phyloP scores from a whole-genome alignment of 129 eudicot species.

The Centaurea solstitialis region DNA sequence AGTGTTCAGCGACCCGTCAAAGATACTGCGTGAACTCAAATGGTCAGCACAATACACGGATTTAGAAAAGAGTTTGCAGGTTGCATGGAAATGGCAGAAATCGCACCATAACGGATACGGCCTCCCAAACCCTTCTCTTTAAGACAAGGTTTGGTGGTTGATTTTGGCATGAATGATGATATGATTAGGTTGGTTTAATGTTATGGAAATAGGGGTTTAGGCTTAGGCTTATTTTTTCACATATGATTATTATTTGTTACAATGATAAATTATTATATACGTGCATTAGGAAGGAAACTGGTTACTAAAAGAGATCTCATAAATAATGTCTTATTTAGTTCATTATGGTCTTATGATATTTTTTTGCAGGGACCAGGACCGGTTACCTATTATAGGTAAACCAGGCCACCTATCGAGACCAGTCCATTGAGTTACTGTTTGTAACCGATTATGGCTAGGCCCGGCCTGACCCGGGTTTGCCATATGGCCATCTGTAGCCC shows the following conservation, averaged over 20 bases:
- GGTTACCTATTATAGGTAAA: no score
- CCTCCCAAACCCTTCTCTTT: background rate
- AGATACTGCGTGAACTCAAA: slow-evolving; percentile 65
- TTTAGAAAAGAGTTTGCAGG: slow-evolving; percentile 64
- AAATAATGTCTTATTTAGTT: slow-evolving; percentile 20
- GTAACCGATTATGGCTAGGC: no score
- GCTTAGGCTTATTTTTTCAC: slow-evolving; percentile 28
- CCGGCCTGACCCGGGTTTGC: no score
- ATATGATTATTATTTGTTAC: slow-evolving; percentile 11
- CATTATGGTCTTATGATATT: background rate
- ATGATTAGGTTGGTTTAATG: slow-evolving; percentile 7
- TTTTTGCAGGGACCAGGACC: no score
- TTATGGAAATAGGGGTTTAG: slow-evolving; percentile 34
- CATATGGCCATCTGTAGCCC: no score
- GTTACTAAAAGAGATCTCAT: slow-evolving; percentile 15
- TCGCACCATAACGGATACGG: slow-evolving; percentile 69
- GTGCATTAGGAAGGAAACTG: slow-evolving; percentile 24
- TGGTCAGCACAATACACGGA: slow-evolving; percentile 72
- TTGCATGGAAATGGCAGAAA: slow-evolving; percentile 97
- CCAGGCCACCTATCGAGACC: no score
- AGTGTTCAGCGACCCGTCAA: slow-evolving; percentile 85
- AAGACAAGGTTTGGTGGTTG: background rate
- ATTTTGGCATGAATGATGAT: slow-evolving; percentile 21
- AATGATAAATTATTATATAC: background rate
- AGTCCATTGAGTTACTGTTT: no score